Base-by-base conservation (phyloP, 2,329 filamentous ascomycete species). In the Alternaria hordeiaustralica region DNA sequence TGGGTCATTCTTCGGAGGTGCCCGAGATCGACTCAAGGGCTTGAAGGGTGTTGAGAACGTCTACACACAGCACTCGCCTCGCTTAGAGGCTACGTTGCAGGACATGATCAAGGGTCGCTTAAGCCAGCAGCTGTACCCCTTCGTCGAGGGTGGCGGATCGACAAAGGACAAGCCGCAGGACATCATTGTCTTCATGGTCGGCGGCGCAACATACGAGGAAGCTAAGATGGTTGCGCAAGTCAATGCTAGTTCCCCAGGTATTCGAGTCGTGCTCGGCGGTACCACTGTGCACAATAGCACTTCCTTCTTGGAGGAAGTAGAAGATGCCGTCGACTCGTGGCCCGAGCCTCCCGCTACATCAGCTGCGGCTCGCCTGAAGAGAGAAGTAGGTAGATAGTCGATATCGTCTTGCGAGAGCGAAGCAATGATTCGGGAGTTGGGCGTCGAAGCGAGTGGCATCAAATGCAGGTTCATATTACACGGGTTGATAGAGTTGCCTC, bases 1-100 rank as follows among this genome's bases (percentile, higher is more conserved):
- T 0, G 78, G 79, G 2, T 95, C 93, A 5, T 95, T 99, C 68
- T 97, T 99, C 80, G 92, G 93, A 0, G 92, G 92, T 12, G 94
- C 94, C 11, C 87, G 93, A 43, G 93, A 91, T 74, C 89, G 94
- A 6, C 94, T 99, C 80, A 97, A 97, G 75, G 96, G 96, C 0
- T 85, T 99, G 13, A 97, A 98, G 76, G 96, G 96, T 2, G 96
- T 99, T 1, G 96, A 99, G 79, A 99, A 99, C 73, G 96, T 99
- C 26, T 99, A 99, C 79, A 99, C 96, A 0, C 96, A 99, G 79
- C 96, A 99, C 79, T 96, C 93, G 6, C 94, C 96, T 0, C 87
- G 93, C 21, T 81, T 99, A 15, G 94, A 97, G 79, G 87, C 88
- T 23, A 98, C 94, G 0, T 82, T 99, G 18, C 95, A 97, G 77